Evolutionary conservation across 2,329 filamentous ascomycete genomes (phyloP).

Genomic region (Exophiala dermatitidis): DNA sequence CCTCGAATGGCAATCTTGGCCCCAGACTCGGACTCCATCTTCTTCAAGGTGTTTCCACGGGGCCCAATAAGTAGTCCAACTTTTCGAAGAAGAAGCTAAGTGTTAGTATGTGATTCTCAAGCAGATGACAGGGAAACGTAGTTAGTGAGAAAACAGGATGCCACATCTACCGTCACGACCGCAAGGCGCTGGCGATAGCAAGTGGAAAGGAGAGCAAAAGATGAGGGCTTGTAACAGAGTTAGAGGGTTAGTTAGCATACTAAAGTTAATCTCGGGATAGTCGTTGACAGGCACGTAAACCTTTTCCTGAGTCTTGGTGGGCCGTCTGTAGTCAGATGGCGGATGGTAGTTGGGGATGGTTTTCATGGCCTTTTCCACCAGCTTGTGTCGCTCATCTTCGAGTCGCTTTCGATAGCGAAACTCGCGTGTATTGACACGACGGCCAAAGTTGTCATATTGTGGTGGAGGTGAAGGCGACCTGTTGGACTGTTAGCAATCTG

Average conservation of each 20-base stretch:
- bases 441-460: constrained; percentile 98
- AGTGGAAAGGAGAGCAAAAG: constrained; percentile 38
- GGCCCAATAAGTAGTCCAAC: constrained; percentile 99
- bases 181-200: constrained; percentile 20
- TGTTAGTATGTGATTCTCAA: constrained; percentile 65
- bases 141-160: constrained; percentile 34
- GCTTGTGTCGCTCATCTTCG: constrained; percentile 96
- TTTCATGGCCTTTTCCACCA: constrained; percentile 99
- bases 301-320: constrained; percentile 99
- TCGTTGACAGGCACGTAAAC: constrained; percentile 99
- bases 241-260: constrained; percentile 99
- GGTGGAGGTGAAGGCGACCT: constrained; percentile 94
- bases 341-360: constrained; percentile 99
- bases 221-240: constrained; percentile 56
- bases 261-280: constrained; percentile 99
- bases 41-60: constrained; percentile 99
- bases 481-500: constrained; percentile 21
- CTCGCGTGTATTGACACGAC: constrained; percentile 98
- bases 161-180: constrained; percentile 17
- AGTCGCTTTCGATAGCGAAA: constrained; percentile 96
- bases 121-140: constrained; percentile 25
- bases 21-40: constrained; percentile 95
- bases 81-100: constrained; percentile 75
- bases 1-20: constrained; percentile 99
- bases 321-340: constrained; percentile 94